These are phyloP conservation scores for Wickerhamiella shivajii DNA, from an alignment of 805 yeast species.

Conservation along the genomic window DNA sequence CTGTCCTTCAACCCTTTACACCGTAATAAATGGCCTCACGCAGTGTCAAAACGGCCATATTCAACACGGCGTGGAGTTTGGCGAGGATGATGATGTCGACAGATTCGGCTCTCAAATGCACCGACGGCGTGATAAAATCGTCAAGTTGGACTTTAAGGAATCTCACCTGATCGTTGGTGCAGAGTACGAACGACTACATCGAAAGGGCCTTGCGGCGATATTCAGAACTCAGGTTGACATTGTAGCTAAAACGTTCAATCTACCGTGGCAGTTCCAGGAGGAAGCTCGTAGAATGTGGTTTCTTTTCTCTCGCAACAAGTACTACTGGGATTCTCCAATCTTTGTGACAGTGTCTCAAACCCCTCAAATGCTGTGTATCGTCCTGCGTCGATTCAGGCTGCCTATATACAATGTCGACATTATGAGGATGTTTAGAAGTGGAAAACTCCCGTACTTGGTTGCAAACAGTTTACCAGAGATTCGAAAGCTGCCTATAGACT, in stretches of 20 bases:
- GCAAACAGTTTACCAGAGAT: not conserved
- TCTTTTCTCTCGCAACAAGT: not conserved
- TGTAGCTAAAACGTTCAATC: constrained; percentile 1
- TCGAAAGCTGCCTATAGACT: not conserved
- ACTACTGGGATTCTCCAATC: not conserved
- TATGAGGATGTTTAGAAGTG: not conserved
- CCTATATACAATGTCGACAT: not conserved
- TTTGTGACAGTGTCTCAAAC: not conserved
- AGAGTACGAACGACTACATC: constrained; percentile 4
- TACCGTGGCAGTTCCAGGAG: constrained; percentile 6
- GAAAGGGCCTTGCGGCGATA: constrained; percentile 9
- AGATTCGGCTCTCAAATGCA: constrained; percentile 20
- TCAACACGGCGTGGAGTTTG: constrained; percentile 52
- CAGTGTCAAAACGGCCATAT: constrained; percentile 90
- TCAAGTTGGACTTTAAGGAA: not conserved
- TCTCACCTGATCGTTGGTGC: constrained; percentile 8
- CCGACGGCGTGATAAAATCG: constrained; percentile 2
- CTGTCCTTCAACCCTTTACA: constrained; percentile 68
- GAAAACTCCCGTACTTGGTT: not conserved
- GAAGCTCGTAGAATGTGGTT: constrained; percentile 12
- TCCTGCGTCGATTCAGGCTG: not conserved
- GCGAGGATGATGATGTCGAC: constrained; percentile 27
- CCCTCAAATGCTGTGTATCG: not conserved
- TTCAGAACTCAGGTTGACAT: constrained; percentile 10
- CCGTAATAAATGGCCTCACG: constrained; percentile 56